These are phyloP conservation scores for Nannochloropsis oceanica DNA, from an alignment of 108 stramenopile species.

Conservation along the genomic window DNA sequence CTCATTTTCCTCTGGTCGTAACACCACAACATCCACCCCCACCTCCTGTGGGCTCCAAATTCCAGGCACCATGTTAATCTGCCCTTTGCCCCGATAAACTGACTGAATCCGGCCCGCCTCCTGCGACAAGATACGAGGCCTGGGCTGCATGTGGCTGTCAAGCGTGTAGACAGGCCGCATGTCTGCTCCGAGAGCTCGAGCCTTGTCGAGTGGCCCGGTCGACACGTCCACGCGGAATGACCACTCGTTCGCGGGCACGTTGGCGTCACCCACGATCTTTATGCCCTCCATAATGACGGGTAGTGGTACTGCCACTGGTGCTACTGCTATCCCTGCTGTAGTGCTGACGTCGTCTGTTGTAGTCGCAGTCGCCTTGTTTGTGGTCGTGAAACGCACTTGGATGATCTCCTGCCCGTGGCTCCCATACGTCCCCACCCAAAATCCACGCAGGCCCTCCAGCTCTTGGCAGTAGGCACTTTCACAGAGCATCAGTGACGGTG, in stretches of 20 bases:
- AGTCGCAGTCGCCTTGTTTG: too few species aligned
- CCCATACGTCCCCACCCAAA: neutral
- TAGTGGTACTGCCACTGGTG: neutral
- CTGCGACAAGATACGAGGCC: neutral
- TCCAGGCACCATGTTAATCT: neutral
- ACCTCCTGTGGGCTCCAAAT: neutral
- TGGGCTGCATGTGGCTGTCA: neutral
- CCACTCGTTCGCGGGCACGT: neutral
- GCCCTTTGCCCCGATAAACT: neutral
- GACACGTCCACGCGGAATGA: neutral
- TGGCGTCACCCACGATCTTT: neutral
- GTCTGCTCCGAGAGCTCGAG: neutral
- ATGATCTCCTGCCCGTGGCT: neutral
- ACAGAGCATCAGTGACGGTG: neutral
- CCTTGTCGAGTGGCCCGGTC: neutral
- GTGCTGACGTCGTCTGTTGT: neutral
- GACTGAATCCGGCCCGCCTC: neutral
- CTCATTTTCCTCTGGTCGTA: neutral
- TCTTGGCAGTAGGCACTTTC: neutral
- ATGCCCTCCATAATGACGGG: neutral
- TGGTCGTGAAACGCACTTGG: neutral
- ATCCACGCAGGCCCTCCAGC: neutral
- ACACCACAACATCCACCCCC: neutral
- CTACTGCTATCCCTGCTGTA: neutral
- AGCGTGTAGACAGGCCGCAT: neutral